A percentile compares a stretch with the other conserved stretches of the same genome.
Conservation (phyloP, 805 yeast species). For the Candida ortonii region DNA sequence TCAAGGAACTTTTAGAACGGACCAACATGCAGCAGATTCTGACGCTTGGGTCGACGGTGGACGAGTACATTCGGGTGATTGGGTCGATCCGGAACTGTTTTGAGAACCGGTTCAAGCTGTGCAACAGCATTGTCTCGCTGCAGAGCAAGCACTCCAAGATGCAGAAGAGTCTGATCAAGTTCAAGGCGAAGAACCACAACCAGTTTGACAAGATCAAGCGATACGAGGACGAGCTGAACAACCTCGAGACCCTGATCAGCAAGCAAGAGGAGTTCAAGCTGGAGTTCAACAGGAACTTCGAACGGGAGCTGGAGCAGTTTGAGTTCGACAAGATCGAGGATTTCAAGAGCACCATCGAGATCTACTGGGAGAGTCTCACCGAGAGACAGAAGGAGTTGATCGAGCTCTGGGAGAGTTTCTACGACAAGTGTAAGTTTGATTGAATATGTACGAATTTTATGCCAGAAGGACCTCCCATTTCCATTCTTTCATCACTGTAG, state of each 20-base stretch:
- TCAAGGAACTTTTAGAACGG: constrained; percentile 72
- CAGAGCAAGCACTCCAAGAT: constrained; percentile 44
- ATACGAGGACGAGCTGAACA: constrained; percentile 57
- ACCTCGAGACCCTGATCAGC: constrained; percentile 50
- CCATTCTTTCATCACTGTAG: constrained; percentile 70
- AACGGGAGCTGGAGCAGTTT: constrained; percentile 62
- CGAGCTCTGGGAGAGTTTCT: constrained; percentile 86
- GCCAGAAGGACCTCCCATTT: constrained; percentile 70
- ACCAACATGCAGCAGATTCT: constrained; percentile 81
- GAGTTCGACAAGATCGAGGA: constrained; percentile 77
- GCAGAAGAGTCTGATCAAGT: constrained; percentile 43
- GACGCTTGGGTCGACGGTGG: constrained; percentile 81
- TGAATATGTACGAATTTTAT: constrained; percentile 19
- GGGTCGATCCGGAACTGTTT: constrained; percentile 73
- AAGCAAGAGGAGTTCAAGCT: constrained; percentile 58
- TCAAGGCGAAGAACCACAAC: constrained; percentile 40
- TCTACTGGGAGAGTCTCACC: constrained; percentile 83
- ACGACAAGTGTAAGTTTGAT: constrained; percentile 46
- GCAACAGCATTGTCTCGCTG: constrained; percentile 44
- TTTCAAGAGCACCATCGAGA: constrained; percentile 85
- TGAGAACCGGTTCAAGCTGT: constrained; percentile 64
- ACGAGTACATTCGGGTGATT: constrained; percentile 78
- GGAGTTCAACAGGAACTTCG: constrained; percentile 63
- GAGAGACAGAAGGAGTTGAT: constrained; percentile 92
- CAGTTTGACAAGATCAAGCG: constrained; percentile 61